Conservation (phyloP, 2,329 filamentous ascomycete genomes). For the Penicillium nordicum region DNA sequence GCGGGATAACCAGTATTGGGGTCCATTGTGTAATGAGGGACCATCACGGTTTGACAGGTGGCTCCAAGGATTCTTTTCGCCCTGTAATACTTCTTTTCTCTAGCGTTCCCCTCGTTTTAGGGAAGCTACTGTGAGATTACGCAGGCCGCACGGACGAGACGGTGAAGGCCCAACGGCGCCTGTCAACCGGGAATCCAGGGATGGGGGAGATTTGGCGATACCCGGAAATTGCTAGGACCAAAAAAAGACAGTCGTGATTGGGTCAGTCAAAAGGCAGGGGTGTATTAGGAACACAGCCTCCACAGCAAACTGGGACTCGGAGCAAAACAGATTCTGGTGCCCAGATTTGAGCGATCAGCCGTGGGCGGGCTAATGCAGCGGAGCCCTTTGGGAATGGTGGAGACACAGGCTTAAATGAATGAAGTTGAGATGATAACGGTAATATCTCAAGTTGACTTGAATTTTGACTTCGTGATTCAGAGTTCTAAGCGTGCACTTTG, state of each 20-base stretch:
- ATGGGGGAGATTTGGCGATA: constrained; percentile 7
- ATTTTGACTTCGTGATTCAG: neutral
- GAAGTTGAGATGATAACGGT: neutral
- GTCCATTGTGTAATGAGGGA: constrained; percentile 22
- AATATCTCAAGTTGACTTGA: neutral
- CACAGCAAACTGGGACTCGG: constrained; percentile 14
- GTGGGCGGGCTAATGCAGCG: constrained; percentile 30
- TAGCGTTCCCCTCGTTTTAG: constrained; percentile 8
- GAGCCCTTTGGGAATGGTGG: constrained; percentile 24
- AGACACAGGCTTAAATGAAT: constrained; percentile 17
- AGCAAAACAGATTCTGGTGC: constrained; percentile 21
- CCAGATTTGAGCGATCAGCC: constrained; percentile 29
- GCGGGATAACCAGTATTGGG: constrained; percentile 26
- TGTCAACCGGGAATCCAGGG: constrained; percentile 20
- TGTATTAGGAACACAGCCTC: constrained; percentile 15
- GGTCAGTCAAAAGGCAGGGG: constrained; percentile 15
- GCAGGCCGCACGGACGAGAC: constrained; percentile 23
- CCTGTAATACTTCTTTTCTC: constrained; percentile 11
- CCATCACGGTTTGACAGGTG: constrained; percentile 3
- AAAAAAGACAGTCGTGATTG: constrained; percentile 18
- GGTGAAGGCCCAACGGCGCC: constrained; percentile 5
- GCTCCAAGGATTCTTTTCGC: constrained; percentile 6
- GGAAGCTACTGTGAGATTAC: constrained; percentile 15
- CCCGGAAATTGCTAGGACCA: constrained; percentile 1
- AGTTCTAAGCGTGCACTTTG: neutral